Base-by-base conservation (phyloP, 768 basidiomycete genomes). In the Boletus rufocinnamomeus region DNA sequence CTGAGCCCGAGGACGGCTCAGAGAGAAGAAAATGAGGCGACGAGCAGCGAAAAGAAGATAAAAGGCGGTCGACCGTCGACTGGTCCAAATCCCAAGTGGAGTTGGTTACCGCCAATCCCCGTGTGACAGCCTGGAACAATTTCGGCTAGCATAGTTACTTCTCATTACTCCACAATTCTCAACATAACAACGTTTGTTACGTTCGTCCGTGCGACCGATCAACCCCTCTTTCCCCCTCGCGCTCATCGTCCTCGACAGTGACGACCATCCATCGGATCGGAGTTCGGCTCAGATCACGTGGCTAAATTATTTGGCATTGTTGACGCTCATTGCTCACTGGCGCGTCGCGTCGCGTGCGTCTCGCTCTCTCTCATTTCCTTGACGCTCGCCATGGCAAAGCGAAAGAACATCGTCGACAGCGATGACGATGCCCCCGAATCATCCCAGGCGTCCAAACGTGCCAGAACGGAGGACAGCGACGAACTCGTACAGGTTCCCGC, bases 301-400 rank as follows among this genome's bases (percentile, higher is more conserved):
- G 19, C 0, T n/a, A 13, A 0, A 14, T 57, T 72, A 11, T 72
- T 70, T 72, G 72, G 41, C 49, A 23, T 56, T 70, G 17, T 65
- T 72, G 50, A 50, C 40, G 10, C 46, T 46, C 47, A 35, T 1
- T 46, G 34, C n/a, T 48, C 48, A 32, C 1, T 46, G 35, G 37
- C 56, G 63, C 57, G 67, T 64, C 72, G 72, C 74, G 74, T 72
- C 74, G 60, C 60, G 62, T 14, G 37, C 61, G 48, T 32, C 60
- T 62, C 59, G 58, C 34, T 37, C 45, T n/a, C 51, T 37, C 51
- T 35, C 16, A 38, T 45, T 23, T 21, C 40, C 40, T 49, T 47
- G 19, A 23, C 60, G 41, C 50, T 34, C 60, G 10, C 56, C 52
- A 88, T 87, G 86, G 73, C 77, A 10, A 88, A 87, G 70, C 81